phyloP scores from a whole-genome alignment of 805 yeast genomes.

The Saccharomycopsis synnaedendra region DNA sequence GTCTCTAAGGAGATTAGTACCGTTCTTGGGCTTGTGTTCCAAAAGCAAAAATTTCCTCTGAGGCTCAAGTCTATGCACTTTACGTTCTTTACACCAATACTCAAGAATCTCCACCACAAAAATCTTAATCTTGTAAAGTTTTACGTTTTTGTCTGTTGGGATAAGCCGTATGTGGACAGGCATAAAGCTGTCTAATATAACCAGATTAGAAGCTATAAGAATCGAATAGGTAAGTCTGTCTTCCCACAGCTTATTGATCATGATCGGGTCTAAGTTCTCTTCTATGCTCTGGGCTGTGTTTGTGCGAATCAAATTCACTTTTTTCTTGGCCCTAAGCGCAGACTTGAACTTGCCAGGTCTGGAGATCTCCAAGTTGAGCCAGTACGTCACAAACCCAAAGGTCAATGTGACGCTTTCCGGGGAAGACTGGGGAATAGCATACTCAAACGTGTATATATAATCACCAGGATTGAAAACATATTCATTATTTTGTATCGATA shows the following conservation, averaged over 20 bases:
- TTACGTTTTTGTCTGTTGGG: slow-evolving; percentile 73
- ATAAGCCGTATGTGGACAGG: slow-evolving; percentile 78
- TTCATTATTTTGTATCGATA: slow-evolving; percentile 7
- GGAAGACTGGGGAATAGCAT: slow-evolving; percentile 65
- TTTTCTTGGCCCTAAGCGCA: slow-evolving; percentile 51
- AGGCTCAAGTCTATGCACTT: slow-evolving; percentile 90
- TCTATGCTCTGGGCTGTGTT: slow-evolving; percentile 73
- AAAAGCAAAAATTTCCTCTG: slow-evolving; percentile 65
- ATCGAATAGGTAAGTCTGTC: slow-evolving; percentile 84
- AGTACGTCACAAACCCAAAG: slow-evolving; percentile 71
- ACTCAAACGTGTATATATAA: slow-evolving; percentile 85
- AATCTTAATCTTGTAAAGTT: slow-evolving; percentile 75
- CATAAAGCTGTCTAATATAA: slow-evolving; percentile 70
- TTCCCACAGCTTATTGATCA: slow-evolving; percentile 88
- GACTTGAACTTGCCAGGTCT: slow-evolving; percentile 82
- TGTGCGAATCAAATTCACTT: slow-evolving; percentile 59
- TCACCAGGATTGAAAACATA: slow-evolving; percentile 74
- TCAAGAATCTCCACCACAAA: slow-evolving; percentile 84
- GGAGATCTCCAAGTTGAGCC: slow-evolving; percentile 56
- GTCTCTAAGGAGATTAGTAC: slow-evolving; percentile 36
- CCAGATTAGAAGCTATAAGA: slow-evolving; percentile 79
- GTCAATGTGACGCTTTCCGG: slow-evolving; percentile 76
- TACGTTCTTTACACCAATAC: slow-evolving; percentile 75
- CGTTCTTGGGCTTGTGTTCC: slow-evolving; percentile 62
- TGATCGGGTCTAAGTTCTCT: slow-evolving; percentile 78